Evolutionary conservation across 2,329 filamentous ascomycete genomes (phyloP).

Genomic region (Zymoseptoria crescenta): DNA sequence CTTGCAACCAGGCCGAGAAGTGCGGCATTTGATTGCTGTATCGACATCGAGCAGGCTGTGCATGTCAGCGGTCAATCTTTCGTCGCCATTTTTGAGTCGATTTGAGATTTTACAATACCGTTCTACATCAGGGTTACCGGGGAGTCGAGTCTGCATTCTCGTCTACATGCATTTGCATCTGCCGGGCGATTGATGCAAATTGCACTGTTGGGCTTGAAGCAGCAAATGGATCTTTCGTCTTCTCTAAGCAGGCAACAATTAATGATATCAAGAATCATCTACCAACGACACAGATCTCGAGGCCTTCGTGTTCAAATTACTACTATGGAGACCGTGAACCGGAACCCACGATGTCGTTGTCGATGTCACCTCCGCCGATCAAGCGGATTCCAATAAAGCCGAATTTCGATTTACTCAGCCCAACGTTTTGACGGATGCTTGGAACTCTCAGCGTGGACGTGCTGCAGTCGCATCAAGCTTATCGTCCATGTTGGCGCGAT

Average conservation of each 20-base stretch:
- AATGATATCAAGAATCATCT: background rate
- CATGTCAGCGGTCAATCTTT: background rate
- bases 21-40: background rate
- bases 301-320: no score
- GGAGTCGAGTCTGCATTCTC: background rate
- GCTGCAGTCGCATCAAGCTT: background rate
- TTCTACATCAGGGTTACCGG: background rate
- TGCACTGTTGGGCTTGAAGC: background rate
- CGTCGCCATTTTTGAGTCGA: background rate
- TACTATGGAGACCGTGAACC: no score
- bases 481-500: background rate
- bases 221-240: no score
- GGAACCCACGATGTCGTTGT: no score
- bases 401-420: background rate
- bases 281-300: background rate
- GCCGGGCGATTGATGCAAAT: background rate
- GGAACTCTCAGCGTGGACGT: no score
- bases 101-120: background rate
- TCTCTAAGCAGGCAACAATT: background rate
- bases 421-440: background rate
- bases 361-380: no score
- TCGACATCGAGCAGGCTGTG: background rate
- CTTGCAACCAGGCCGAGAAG: background rate
- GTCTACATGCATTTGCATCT: background rate
- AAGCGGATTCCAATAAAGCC: background rate